Evolutionary conservation across 371 early-diverging fungal species (phyloP).

Genomic region (Rhizomucor miehei): DNA sequence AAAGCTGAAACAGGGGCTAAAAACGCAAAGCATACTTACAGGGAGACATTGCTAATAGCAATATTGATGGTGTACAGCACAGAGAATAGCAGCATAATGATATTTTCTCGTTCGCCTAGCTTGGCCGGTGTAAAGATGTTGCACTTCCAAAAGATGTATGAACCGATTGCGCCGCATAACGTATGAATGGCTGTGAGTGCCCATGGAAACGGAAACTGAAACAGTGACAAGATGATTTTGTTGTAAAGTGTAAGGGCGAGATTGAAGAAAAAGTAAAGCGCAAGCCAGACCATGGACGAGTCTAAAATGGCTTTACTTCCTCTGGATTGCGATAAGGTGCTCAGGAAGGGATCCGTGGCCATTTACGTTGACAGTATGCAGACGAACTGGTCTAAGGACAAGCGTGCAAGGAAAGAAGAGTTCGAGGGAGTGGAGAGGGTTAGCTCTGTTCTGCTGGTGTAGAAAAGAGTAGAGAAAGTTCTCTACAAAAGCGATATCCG

Average conservation of each 20-base stretch:
- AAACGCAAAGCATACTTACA: slow-evolving; percentile 46
- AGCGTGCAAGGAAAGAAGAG: too few relatives aligned
- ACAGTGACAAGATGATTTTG: slow-evolving; percentile 74
- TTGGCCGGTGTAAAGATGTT: slow-evolving; percentile 62
- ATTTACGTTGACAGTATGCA: background rate
- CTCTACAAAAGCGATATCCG: too few relatives aligned
- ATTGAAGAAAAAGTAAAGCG: slow-evolving; percentile 76
- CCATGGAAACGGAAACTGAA: slow-evolving; percentile 89
- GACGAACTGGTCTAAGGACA: background rate
- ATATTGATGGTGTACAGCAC: slow-evolving; percentile 88
- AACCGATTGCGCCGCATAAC: slow-evolving; percentile 68
- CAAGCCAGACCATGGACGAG: slow-evolving; percentile 51
- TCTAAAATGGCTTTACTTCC: slow-evolving; percentile 10
- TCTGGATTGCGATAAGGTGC: background rate
- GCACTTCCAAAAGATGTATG: slow-evolving; percentile 41
- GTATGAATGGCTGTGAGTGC: slow-evolving; percentile 85
- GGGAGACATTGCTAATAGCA: slow-evolving; percentile 81
- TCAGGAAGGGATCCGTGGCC: background rate
- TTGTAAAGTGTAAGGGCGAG: slow-evolving; percentile 82
- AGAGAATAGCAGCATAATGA: slow-evolving; percentile 77
- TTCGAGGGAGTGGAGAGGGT: too few relatives aligned
- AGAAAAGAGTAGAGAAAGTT: too few relatives aligned
- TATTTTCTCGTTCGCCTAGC: slow-evolving; percentile 58
- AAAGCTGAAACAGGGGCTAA: slow-evolving; percentile 6
- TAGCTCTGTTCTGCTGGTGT: too few relatives aligned